A percentile compares a stretch with the other conserved stretches of the same genome.
Conservation (phyloP, 345 rosid species). For the Gossypium anomalum region DNA sequence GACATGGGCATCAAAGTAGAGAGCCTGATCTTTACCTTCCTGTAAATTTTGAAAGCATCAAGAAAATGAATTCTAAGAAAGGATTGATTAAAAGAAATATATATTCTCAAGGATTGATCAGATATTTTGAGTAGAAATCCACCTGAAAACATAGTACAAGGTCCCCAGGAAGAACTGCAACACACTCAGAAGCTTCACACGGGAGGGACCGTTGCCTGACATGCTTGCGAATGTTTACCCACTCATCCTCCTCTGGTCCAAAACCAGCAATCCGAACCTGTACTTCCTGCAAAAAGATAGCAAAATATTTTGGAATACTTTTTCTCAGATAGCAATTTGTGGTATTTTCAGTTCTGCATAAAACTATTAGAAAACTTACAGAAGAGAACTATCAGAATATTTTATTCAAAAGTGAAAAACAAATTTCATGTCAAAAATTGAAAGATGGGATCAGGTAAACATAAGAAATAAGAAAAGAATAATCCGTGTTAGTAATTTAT, state of each 20-base stretch:
- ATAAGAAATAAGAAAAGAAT: background rate
- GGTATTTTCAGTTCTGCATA: conserved; percentile 6
- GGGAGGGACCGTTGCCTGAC: conserved; percentile 96
- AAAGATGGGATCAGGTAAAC: background rate
- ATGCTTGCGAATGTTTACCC: conserved; percentile 76
- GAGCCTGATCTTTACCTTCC: conserved; percentile 99
- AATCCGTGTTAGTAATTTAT: background rate
- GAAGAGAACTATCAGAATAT: background rate
- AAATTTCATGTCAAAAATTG: background rate
- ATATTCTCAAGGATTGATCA: background rate
- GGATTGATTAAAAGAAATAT: background rate
- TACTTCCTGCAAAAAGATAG: conserved; percentile 60
- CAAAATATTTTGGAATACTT: background rate
- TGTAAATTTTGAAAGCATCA: conserved; percentile 26
- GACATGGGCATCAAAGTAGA: conserved; percentile 93
- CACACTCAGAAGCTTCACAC: conserved; percentile 98
- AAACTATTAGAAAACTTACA: background rate
- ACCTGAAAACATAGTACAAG: conserved; percentile 99
- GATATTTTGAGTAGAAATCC: conserved; percentile 4
- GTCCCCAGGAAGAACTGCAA: conserved; percentile 96
- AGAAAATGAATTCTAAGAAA: conserved; percentile 9
- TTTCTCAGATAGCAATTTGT: background rate
- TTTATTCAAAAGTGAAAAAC: background rate
- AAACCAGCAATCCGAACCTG: conserved; percentile 95
- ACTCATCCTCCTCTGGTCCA: conserved; percentile 96